A percentile compares a stretch with the other conserved stretches of the same genome.
Evolutionary conservation across 2,329 filamentous ascomycete species (phyloP).

Genomic region (Didymosphaeria variabile): DNA sequence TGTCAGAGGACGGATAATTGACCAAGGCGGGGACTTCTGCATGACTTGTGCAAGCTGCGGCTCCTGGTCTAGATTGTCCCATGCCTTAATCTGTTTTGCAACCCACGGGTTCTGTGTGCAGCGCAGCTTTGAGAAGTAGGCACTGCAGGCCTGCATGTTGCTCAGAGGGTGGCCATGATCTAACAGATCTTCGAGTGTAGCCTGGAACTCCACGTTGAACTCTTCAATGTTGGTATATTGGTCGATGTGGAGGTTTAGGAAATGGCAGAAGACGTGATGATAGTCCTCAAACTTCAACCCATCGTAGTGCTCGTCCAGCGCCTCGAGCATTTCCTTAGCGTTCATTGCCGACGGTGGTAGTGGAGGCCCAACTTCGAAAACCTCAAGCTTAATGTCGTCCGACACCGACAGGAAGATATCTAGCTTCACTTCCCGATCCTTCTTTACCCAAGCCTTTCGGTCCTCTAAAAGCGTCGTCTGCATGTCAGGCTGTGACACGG

Average conservation of each 20-base stretch:
- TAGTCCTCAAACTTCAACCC: slow-evolving; percentile 46
- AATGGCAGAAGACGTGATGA: slow-evolving; percentile 49
- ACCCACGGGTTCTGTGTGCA: slow-evolving; percentile 51
- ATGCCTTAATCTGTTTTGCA: slow-evolving; percentile 41
- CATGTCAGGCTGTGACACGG: slow-evolving; percentile 28
- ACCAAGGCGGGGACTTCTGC: slow-evolving; percentile 43
- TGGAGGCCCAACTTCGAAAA: slow-evolving; percentile 46
- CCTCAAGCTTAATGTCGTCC: slow-evolving; percentile 49
- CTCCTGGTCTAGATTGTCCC: slow-evolving; percentile 33
- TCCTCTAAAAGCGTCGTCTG: slow-evolving; percentile 46
- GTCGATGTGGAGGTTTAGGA: slow-evolving; percentile 49
- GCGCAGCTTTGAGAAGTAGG: slow-evolving; percentile 49
- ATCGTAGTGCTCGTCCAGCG: slow-evolving; percentile 39
- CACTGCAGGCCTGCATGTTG: slow-evolving; percentile 47
- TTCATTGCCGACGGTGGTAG: slow-evolving; percentile 43
- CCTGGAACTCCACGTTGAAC: slow-evolving; percentile 46
- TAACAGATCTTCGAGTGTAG: slow-evolving; percentile 43
- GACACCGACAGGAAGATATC: slow-evolving; percentile 48
- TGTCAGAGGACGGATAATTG: slow-evolving; percentile 39
- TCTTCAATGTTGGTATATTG: slow-evolving; percentile 42
- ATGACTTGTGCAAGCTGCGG: slow-evolving; percentile 39
- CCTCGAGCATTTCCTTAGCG: slow-evolving; percentile 44
- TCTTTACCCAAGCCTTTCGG: slow-evolving; percentile 45
- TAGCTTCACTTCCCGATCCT: slow-evolving; percentile 48
- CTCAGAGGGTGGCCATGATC: slow-evolving; percentile 46